Evolutionary conservation across 441 rosid genomes (phyloP), one percentile per base, ranked within the genome.

Genomic region (Corymbia citriodora): DNA sequence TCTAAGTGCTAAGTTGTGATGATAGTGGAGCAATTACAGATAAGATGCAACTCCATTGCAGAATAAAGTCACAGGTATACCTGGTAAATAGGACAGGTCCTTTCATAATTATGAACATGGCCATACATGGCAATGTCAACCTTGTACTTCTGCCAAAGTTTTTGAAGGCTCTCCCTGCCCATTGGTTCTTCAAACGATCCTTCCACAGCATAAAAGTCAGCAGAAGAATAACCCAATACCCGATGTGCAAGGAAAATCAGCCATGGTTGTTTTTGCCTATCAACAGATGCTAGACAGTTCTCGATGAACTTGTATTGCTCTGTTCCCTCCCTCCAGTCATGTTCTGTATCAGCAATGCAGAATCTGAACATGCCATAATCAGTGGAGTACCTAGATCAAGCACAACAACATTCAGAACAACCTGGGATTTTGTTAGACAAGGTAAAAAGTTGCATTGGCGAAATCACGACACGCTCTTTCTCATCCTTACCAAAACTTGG

Each of bases 311-410:
- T 87, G 92, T 95, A 95, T 50, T 97, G 98, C 89, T 97, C 98
- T 5, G 98, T 94, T 87, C 98, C 99, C 92, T 96, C 97, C 91
- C 98, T 95, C 98, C 99, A 96, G 90, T 96, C 98, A 74, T 95
- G 97, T 92, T 97, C 99, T 15, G 98, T 95, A 91, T 97, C 98
- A 65, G 96, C 97, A 87, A 97, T 91, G 89, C 99, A 97, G 93
- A 97, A 97, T 40, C 95, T 92, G 89, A 97, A 97, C 98, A 97
- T 97, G 85, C 99, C 99, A 54, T 96, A 97, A 92, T 96, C 97
- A 19, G 96, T 95, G 6, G 95, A 92, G 89, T 97, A 97, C 97
- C 97, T 96, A 91, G 90, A 79, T 79, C 85, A 79, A 79, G 85
- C 85, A 79, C 2, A 13, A 54, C n/a, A 81, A 72, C 27, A 19